Evolutionary conservation across 108 stramenopile species (phyloP), one percentile per base, ranked within the genome.

Genomic region (Discostella stelligeroides): DNA sequence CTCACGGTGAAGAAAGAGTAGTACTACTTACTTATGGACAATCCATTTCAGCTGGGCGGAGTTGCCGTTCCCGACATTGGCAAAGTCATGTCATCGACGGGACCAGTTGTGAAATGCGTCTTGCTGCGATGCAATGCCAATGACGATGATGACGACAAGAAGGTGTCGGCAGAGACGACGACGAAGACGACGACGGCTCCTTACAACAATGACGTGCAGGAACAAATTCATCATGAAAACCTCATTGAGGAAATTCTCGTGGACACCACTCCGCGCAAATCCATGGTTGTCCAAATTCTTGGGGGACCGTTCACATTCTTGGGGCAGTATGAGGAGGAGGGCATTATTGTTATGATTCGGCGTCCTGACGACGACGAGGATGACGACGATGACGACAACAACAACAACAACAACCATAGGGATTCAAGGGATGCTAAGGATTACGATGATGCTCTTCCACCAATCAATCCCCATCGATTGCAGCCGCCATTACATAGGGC

Each of bases 321-420:
- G 49, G 90, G 93, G 24, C 93, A 95, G 72, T 95, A 87, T 55
- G 88, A 90, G 56, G 86, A 87, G 5, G 93, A 95, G 73, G 90
- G 93, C 24, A 85, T 87, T 42, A 75, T 95, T 43, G 53, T 91
- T 46, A 90, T 95, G 85, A 68, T 87, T 11, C 89, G 89, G 12
- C 64, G 84, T 20, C 56, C 74, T 17, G 84, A 79, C 11, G 46
- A 51, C 17, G 45, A 65, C 24, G 34, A 76, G 76, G 7, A 83
- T 84, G 85, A 9, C 88, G 88, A 11, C 61, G 47, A 53, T 15
- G 47, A 66, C 24, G 38, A 76, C 80, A 4, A 84, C 86, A 84
- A 10, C 88, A 87, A 13, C 58, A 81, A 25, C 57, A 6, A 72
- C 15, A 80, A 82, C n/a, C 13, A 60, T 63, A 54, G 63, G 29